phyloP scores from a whole-genome alignment of 495 filamentous ascomycete species.

The Xylaria intraflava region DNA sequence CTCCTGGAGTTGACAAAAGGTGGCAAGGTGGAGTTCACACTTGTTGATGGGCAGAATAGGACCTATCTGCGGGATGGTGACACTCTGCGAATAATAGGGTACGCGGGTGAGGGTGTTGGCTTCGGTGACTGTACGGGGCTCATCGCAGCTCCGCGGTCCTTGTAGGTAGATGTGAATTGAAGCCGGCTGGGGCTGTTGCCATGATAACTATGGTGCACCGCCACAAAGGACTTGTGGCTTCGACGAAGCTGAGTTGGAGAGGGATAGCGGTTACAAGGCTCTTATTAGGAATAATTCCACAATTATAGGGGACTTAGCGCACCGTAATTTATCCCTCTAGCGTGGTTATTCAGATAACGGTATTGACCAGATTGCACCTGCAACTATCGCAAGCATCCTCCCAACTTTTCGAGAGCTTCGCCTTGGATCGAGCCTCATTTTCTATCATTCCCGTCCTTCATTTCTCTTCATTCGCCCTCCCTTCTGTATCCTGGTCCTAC shows the following conservation, averaged over 20 bases:
- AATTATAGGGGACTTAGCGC: not conserved
- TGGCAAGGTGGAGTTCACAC: constrained; percentile 39
- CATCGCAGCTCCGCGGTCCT: constrained; percentile 27
- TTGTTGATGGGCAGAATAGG: constrained; percentile 54
- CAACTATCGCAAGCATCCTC: no score
- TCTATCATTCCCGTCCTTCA: constrained; percentile 10
- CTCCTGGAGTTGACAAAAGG: constrained; percentile 57
- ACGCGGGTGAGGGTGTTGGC: constrained; percentile 47
- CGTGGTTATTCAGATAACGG: not conserved
- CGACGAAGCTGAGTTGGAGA: not conserved
- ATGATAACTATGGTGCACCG: not conserved
- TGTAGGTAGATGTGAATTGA: no score
- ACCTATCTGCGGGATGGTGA: constrained; percentile 66
- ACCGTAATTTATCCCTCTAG: no score
- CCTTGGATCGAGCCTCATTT: constrained; percentile 12
- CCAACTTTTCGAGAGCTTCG: constrained; percentile 8
- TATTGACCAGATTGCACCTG: constrained; percentile 24
- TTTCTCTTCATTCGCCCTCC: not conserved
- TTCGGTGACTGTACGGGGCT: constrained; percentile 52
- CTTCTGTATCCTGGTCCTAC: constrained; percentile 14
- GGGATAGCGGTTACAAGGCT: not conserved
- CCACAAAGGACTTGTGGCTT: constrained; percentile 1
- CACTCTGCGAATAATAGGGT: constrained; percentile 52
- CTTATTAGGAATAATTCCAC: not conserved
- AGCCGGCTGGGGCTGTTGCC: no score